A percentile compares a stretch with the other conserved stretches of the same genome.
Conservation (phyloP, 257 asterid species). For the Capsicum pubescens region DNA sequence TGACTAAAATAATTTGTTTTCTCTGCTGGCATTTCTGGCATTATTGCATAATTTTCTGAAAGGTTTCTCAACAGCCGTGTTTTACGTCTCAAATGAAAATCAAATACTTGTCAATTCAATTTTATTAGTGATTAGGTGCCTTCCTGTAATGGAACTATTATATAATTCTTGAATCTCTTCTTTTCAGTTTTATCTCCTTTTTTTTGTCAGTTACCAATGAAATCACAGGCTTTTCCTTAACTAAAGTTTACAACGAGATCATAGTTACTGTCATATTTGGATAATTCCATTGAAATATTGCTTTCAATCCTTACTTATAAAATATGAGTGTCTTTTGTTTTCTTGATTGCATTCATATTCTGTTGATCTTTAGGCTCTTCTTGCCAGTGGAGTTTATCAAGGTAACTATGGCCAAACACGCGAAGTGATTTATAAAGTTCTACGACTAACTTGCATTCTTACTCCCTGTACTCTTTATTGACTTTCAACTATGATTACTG, state of each 20-base stretch:
- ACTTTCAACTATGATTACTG: not conserved
- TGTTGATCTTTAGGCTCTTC: slow-evolving; percentile 65
- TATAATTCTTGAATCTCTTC: slow-evolving; percentile 8
- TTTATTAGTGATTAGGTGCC: not conserved
- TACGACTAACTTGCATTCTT: slow-evolving; percentile 58
- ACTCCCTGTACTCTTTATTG: slow-evolving; percentile 19
- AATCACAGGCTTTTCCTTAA: not conserved
- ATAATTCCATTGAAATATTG: not conserved
- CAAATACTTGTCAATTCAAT: not conserved
- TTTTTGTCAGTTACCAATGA: slow-evolving; percentile 3
- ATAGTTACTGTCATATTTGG: slow-evolving; percentile 17
- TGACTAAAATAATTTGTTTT: not conserved
- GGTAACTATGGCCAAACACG: slow-evolving; percentile 78
- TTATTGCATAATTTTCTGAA: not conserved
- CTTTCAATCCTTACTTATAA: not conserved
- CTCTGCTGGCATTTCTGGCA: not conserved
- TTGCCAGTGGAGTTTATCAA: slow-evolving; percentile 84
- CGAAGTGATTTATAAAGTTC: slow-evolving; percentile 71
- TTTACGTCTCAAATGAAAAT: not conserved
- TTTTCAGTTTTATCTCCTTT: not conserved
- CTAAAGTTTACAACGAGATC: not conserved
- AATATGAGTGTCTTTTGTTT: slow-evolving; percentile 19
- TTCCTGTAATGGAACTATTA: not conserved
- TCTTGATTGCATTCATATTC: slow-evolving; percentile 24
- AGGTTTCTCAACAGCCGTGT: not conserved